Evolutionary conservation across 2,329 filamentous ascomycete genomes (phyloP), one percentile per base, ranked within the genome.

Genomic region (Aspergillus fumigatus): DNA sequence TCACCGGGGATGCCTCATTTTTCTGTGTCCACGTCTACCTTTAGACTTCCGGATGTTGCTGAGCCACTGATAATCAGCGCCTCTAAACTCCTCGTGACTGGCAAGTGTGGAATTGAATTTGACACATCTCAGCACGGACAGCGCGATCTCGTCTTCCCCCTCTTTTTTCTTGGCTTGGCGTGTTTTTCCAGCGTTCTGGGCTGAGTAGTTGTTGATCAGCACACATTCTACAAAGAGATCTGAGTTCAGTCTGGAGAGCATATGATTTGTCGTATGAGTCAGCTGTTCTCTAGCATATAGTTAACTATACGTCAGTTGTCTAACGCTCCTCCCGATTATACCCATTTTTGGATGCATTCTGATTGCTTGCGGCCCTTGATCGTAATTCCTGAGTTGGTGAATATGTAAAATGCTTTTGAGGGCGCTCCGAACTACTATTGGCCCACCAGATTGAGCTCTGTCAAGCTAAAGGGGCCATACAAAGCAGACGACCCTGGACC

Each of bases 121-220:
- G 60, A 52, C 53, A 55, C 55, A 57, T 55, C 48, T 53, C 53
- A 62, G 57, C 62, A 60, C 61, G 49, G 57, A 63, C 59, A 49
- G 43, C 51, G 50, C 47, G 43, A 51, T 59, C 53, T 52, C 53
- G 26, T 55, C 40, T 40, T 11, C 38, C 51, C 56, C 57, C 51
- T 57, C 57, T 48, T 52, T 49, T 43, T 52, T 55, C 57, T 62
- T 62, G 60, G 58, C 61, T 57, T 57, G 50, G 49, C 48, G 51
- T 48, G 48, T 21, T 43, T 50, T 50, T 50, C 51, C 51, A 48
- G 40, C 27, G 54, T 62, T 53, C 59, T 56, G 59, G 58, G 53
- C 45, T 17, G n/a, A 25, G 50, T 45, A 54, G 47, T 35, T 45
- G 47, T 35, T 45, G 40, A 17, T 48, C 40, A 50, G 19, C 32